A percentile compares a stretch with the other conserved stretches of the same genome.
These are phyloP conservation scores for Microsporum audouinii DNA, from an alignment of 2,329 filamentous ascomycete genomes.

Conservation along the genomic window DNA sequence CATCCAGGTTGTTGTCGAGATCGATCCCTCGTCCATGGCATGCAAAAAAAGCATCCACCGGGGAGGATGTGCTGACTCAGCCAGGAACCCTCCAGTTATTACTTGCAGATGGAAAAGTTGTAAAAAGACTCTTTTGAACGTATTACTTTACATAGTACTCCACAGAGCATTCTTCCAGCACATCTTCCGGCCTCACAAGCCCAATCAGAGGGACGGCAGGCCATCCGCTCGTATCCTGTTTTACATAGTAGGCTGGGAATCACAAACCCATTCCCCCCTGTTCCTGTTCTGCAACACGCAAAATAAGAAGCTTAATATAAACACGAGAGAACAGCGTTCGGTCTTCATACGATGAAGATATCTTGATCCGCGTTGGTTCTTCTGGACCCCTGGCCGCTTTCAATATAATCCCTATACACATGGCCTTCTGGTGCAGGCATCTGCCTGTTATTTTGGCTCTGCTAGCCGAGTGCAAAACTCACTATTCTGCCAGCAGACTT, in stretches of 20 bases:
- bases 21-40: neutral
- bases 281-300: neutral
- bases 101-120: neutral
- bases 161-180: neutral
- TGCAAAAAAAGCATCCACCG: neutral
- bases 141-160: neutral
- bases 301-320: constrained; percentile 1
- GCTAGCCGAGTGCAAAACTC: neutral
- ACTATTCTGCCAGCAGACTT: neutral
- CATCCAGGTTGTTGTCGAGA: neutral
- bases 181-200: neutral
- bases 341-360: neutral
- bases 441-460: neutral
- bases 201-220: neutral
- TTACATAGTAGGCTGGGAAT: neutral
- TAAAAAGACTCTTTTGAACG: too few species aligned
- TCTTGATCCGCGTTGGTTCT: neutral
- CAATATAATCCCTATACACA: constrained; percentile 2
- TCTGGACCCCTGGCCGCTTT: neutral
- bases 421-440: neutral
- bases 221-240: neutral
- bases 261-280: neutral
- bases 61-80: neutral
- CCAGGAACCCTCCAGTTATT: neutral
- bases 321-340: constrained; percentile 2